Conservation (phyloP, 1,284 basidiomycete species). For the Rhodotorula glutinis region DNA sequence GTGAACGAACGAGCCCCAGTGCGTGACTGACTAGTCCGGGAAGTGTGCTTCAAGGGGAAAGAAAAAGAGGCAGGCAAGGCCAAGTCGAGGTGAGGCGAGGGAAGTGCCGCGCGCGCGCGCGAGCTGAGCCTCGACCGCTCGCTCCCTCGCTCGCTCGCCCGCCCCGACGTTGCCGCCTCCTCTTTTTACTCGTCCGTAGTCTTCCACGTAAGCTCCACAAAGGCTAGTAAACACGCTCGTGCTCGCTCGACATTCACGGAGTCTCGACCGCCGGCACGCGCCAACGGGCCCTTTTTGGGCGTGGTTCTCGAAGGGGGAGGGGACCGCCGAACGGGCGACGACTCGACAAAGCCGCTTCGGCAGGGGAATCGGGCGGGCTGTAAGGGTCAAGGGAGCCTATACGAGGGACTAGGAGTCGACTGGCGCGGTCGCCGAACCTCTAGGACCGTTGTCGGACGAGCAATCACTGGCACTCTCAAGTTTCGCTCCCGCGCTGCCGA, state of each 20-base stretch:
- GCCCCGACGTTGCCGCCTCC: background rate
- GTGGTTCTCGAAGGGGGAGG: too few species aligned
- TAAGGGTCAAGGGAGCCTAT: too few species aligned
- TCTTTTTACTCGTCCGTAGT: slow-evolving; percentile 2
- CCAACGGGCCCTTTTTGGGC: too few species aligned
- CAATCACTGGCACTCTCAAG: background rate
- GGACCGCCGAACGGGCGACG: too few species aligned
- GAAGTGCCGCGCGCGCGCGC: background rate
- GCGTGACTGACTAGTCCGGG: slow-evolving; percentile 10
- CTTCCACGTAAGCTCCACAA: slow-evolving; percentile 11
- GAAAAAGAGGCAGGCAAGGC: background rate
- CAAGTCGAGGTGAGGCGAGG: background rate
- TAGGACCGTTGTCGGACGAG: too few species aligned
- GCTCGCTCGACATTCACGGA: background rate
- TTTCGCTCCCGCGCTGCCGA: background rate
- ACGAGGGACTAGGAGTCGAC: too few species aligned
- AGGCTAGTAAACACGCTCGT: background rate
- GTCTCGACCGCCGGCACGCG: too few species aligned
- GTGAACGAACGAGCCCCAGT: background rate
- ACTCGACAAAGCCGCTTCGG: background rate
- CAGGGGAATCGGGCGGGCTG: too few species aligned
- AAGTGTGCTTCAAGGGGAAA: slow-evolving; percentile 9
- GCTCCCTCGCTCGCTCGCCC: background rate
- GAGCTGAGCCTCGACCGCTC: background rate
- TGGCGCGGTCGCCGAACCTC: too few species aligned